Evolutionary conservation across 169 alveolate species (phyloP).

Genomic region (Eimeria acervulina): DNA sequence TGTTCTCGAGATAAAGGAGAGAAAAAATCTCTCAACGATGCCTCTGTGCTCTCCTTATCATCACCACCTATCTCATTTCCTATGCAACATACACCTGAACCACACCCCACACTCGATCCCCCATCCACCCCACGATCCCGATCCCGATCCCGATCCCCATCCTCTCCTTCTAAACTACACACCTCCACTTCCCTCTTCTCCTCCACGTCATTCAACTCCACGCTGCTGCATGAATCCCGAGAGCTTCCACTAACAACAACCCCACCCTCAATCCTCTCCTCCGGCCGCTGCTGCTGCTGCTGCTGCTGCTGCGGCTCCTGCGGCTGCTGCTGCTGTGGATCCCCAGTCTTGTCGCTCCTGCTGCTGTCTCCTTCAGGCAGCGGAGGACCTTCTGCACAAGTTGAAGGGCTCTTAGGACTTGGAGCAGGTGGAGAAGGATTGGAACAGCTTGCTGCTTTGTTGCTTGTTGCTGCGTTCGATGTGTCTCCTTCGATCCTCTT

Average conservation of each 20-base stretch:
- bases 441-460: too few relatives aligned
- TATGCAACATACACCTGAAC: background rate
- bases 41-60: background rate
- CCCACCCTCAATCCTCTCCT: background rate
- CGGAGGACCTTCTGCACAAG: too few relatives aligned
- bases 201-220: background rate
- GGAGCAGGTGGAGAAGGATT: too few relatives aligned
- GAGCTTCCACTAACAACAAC: too few relatives aligned
- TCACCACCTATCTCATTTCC: background rate
- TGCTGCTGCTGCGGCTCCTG: background rate
- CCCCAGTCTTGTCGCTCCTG: too few relatives aligned
- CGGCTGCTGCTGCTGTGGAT: background rate
- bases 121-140: background rate
- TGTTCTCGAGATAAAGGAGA: constrained; percentile 90
- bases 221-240: too few relatives aligned
- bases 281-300: background rate
- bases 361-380: too few relatives aligned
- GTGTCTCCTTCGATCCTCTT: too few relatives aligned
- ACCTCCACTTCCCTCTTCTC: background rate
- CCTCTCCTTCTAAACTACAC: background rate
- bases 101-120: background rate
- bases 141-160: constrained; percentile 17
- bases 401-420: too few relatives aligned
- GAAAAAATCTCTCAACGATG: constrained; percentile 72
- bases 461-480: too few relatives aligned